phyloP scores from a whole-genome alignment of 2,329 filamentous ascomycete species.

The Polytolypa hystricis region DNA sequence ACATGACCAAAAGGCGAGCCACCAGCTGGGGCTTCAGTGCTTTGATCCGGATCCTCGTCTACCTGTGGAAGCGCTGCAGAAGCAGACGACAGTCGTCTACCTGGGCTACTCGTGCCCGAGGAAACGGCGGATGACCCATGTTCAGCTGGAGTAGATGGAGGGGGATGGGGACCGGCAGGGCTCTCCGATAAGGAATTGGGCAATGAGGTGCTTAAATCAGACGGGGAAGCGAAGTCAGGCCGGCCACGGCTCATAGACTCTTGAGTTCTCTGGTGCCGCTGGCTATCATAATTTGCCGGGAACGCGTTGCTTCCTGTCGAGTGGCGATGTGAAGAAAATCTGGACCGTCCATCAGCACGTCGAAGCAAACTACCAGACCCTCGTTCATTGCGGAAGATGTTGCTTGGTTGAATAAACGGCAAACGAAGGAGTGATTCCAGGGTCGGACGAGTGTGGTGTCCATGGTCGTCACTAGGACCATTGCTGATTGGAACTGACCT shows the following conservation, averaged over 20 bases:
- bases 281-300: slow-evolving; percentile 40
- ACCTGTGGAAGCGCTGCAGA: slow-evolving; percentile 33
- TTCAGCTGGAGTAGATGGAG: slow-evolving; percentile 53
- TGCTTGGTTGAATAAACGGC: slow-evolving; percentile 35
- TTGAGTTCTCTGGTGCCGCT: slow-evolving; percentile 40
- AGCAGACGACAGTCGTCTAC: slow-evolving; percentile 36
- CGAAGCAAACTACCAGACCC: slow-evolving; percentile 40
- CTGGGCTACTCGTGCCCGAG: slow-evolving; percentile 42
- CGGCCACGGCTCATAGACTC: slow-evolving; percentile 19
- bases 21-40: slow-evolving; percentile 29
- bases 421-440: slow-evolving; percentile 37
- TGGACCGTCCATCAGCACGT: slow-evolving; percentile 44
- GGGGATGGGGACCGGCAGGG: slow-evolving; percentile 48
- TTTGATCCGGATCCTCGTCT: slow-evolving; percentile 27
- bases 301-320: slow-evolving; percentile 43
- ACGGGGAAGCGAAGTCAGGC: slow-evolving; percentile 21
- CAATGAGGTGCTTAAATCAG: slow-evolving; percentile 24
- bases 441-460: slow-evolving; percentile 22
- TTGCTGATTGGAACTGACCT: slow-evolving; percentile 50
- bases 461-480: slow-evolving; percentile 33
- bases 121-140: slow-evolving; percentile 44
- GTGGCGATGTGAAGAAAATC: slow-evolving; percentile 43
- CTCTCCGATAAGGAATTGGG: slow-evolving; percentile 42
- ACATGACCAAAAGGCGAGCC: slow-evolving; percentile 31
- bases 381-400: slow-evolving; percentile 29